Percentiles rank a stretch among this genome's conserved stretches.
Conservation (phyloP, 768 basidiomycete species). For the Rhizopogon rudus region DNA sequence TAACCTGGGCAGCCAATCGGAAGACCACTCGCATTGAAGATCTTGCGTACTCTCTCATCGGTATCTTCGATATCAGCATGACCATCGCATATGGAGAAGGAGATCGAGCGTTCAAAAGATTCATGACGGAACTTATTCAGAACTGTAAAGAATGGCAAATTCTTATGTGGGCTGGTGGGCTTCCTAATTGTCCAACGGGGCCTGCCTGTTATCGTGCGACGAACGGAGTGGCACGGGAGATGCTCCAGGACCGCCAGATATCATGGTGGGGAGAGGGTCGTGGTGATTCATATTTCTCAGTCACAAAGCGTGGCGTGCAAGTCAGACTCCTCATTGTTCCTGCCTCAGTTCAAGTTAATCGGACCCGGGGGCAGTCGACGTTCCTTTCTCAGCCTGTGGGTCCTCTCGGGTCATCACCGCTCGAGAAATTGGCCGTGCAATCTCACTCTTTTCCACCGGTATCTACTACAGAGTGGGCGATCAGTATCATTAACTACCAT, state of each 20-base stretch:
- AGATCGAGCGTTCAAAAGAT: conserved; percentile 9
- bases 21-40: conserved; percentile 14
- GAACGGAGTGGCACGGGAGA: background rate
- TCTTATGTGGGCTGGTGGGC: conserved; percentile 1
- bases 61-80: conserved; percentile 10
- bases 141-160: conserved; percentile 8
- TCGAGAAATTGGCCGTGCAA: background rate
- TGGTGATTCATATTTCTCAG: background rate
- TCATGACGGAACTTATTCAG: conserved; percentile 5
- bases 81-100: conserved; percentile 14
- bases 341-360: background rate
- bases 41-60: conserved; percentile 12
- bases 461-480: conserved; percentile 1
- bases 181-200: background rate
- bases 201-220: background rate
- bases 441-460: background rate
- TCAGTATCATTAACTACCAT: background rate
- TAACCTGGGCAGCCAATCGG: conserved; percentile 11
- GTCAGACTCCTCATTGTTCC: conserved; percentile 3
- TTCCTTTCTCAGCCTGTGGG: background rate
- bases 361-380: background rate
- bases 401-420: background rate
- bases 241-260: background rate
- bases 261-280: conserved; percentile 1
- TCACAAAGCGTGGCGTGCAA: conserved; percentile 5